Conservation (phyloP, 2,329 filamentous ascomycete species). For the Colletotrichum echinochloae region DNA sequence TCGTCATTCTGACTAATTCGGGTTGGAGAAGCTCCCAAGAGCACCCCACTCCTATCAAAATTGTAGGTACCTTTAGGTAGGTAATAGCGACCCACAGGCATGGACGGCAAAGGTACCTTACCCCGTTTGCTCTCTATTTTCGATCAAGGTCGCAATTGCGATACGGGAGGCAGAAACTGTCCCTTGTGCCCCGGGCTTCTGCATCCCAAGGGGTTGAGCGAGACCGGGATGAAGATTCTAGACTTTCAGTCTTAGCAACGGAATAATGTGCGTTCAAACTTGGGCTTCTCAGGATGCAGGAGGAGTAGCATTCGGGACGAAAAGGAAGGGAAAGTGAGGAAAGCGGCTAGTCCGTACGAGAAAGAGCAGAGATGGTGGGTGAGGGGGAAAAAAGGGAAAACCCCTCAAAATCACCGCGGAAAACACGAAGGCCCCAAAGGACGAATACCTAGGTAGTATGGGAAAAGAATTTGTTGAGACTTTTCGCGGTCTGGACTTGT, state of each 20-base stretch:
- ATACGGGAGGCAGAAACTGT: constrained; percentile 14
- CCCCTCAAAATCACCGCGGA: not conserved
- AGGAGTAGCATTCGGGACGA: constrained; percentile 30
- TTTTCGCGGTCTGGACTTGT: constrained; percentile 37
- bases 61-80: constrained; percentile 8
- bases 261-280: constrained; percentile 17
- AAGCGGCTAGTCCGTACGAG: constrained; percentile 29
- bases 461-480: constrained; percentile 41
- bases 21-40: constrained; percentile 16
- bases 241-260: constrained; percentile 13
- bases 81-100: not conserved
- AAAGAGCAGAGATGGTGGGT: not conserved
- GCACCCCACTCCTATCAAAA: constrained; percentile 35
- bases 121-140: constrained; percentile 9
- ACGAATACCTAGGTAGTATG: constrained; percentile 17
- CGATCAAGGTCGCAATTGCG: constrained; percentile 25
- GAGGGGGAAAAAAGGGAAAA: not conserved
- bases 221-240: not conserved
- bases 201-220: not conserved
- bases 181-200: constrained; percentile 4
- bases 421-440: not conserved
- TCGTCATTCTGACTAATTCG: constrained; percentile 40
- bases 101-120: constrained; percentile 31
- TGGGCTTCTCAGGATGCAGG: constrained; percentile 27
- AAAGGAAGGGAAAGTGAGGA: constrained; percentile 9